phyloP scores from a whole-genome alignment of 1,139 yeast species.

The Debaryomyces sp. region DNA sequence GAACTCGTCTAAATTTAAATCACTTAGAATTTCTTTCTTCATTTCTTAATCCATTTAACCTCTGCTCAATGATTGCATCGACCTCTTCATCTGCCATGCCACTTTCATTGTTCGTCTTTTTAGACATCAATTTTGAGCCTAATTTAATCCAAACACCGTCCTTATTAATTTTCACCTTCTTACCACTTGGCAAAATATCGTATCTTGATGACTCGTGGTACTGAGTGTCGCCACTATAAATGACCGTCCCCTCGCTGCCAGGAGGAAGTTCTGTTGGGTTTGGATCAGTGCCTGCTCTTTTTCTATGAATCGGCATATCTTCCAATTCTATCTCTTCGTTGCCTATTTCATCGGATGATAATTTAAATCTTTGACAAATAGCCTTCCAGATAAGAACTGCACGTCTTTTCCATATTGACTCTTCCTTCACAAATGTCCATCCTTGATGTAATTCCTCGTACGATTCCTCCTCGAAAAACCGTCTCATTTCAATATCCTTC shows the following conservation, averaged over 20 bases:
- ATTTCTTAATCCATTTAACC: constrained; percentile 39
- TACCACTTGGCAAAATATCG: constrained; percentile 74
- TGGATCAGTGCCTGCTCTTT: constrained; percentile 55
- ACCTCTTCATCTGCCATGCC: constrained; percentile 52
- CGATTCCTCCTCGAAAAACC: constrained; percentile 72
- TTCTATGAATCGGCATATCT: constrained; percentile 37
- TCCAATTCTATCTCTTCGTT: constrained; percentile 7
- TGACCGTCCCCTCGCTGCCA: constrained; percentile 47
- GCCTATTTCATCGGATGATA: neutral
- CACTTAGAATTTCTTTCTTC: constrained; percentile 8
- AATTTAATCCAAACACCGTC: constrained; percentile 24
- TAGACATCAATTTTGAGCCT: constrained; percentile 32
- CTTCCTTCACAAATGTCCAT: constrained; percentile 66
- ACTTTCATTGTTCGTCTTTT: constrained; percentile 20
- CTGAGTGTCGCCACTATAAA: constrained; percentile 24
- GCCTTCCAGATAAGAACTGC: constrained; percentile 6
- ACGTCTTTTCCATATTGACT: constrained; percentile 14
- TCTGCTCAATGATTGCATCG: constrained; percentile 58
- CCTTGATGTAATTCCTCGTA: constrained; percentile 75
- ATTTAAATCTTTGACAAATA: constrained; percentile 10
- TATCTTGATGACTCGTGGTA: constrained; percentile 35
- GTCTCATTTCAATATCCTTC: constrained; percentile 65
- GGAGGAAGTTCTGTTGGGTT: constrained; percentile 51
- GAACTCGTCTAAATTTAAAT: neutral
- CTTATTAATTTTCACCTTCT: constrained; percentile 48